These are phyloP conservation scores for Sporothrix pseudoabietina DNA, from an alignment of 2,329 filamentous ascomycete genomes.

Conservation along the genomic window DNA sequence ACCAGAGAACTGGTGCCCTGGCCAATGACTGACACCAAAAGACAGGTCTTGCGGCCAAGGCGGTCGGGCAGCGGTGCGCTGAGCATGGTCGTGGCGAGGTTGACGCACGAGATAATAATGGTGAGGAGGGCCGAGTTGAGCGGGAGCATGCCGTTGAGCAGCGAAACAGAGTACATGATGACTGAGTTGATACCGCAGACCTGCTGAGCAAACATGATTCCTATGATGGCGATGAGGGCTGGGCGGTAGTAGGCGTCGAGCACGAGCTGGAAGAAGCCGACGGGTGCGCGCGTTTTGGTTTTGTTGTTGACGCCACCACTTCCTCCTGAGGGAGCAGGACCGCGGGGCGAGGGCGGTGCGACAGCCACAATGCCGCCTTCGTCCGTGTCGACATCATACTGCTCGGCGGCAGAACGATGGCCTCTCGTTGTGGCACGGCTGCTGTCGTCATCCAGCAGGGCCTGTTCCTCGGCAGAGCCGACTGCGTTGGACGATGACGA, in stretches of 20 bases:
- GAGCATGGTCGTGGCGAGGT: slow-evolving; percentile 77
- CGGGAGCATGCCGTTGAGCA: slow-evolving; percentile 78
- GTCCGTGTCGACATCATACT: background rate
- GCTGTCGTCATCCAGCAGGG: slow-evolving; percentile 55
- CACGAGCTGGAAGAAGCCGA: slow-evolving; percentile 67
- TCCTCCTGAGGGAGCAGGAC: background rate
- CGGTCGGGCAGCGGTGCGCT: slow-evolving; percentile 85
- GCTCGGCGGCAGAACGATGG: background rate
- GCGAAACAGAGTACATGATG: slow-evolving; percentile 96
- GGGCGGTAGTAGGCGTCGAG: slow-evolving; percentile 68
- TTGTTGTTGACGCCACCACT: slow-evolving; percentile 18
- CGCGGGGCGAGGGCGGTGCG: slow-evolving; percentile 33
- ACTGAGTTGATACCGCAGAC: slow-evolving; percentile 94
- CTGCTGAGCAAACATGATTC: slow-evolving; percentile 91
- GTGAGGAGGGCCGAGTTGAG: slow-evolving; percentile 81
- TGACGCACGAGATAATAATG: slow-evolving; percentile 82
- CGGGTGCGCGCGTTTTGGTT: slow-evolving; percentile 40
- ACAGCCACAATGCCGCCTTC: slow-evolving; percentile 26
- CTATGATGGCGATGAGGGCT: slow-evolving; percentile 79
- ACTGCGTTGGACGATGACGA: slow-evolving; percentile 44
- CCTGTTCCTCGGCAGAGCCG: slow-evolving; percentile 63
- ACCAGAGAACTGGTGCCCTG: slow-evolving; percentile 79
- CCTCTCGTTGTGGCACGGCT: background rate
- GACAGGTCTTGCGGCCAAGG: slow-evolving; percentile 82
- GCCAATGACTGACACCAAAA: slow-evolving; percentile 78